phyloP scores from a whole-genome alignment of 495 filamentous ascomycete species.

The Bacidia gigantensis region DNA sequence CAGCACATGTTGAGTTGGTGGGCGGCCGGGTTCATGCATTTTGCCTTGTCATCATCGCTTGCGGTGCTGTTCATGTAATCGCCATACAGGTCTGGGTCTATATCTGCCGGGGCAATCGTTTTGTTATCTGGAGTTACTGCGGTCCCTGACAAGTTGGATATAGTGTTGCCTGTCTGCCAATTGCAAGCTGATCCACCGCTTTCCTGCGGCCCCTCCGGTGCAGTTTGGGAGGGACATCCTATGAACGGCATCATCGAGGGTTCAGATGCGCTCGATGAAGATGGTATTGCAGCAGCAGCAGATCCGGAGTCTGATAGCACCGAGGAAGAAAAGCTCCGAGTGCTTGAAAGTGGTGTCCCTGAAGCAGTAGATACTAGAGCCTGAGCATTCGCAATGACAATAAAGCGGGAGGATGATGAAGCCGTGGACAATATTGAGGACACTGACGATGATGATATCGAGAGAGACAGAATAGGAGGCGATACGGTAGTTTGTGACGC shows the following conservation, averaged over 20 bases:
- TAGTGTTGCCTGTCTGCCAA: background rate
- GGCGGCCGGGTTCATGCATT: constrained; percentile 6
- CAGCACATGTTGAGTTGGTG: constrained; percentile 9
- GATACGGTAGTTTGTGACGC: background rate
- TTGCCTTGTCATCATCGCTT: constrained; percentile 2
- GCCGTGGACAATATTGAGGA: background rate
- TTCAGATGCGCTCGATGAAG: background rate
- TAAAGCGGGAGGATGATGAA: background rate
- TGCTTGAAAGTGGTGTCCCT: background rate
- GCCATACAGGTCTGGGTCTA: constrained; percentile 5
- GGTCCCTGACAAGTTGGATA: constrained; percentile 2
- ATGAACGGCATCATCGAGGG: background rate
- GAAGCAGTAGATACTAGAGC: background rate
- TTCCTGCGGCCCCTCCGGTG: background rate
- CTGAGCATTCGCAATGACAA: background rate
- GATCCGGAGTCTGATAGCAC: background rate
- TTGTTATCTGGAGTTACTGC: background rate
- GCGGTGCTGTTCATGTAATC: constrained; percentile 1
- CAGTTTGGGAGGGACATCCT: background rate
- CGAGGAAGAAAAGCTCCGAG: too few relatives aligned
- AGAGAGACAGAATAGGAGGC: background rate
- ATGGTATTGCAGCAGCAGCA: background rate
- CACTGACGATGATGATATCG: background rate
- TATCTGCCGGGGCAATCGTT: background rate
- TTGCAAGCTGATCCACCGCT: background rate